Evolutionary conservation across 805 yeast genomes (phyloP).

Genomic region (Cyberlindnera euphorbiae): DNA sequence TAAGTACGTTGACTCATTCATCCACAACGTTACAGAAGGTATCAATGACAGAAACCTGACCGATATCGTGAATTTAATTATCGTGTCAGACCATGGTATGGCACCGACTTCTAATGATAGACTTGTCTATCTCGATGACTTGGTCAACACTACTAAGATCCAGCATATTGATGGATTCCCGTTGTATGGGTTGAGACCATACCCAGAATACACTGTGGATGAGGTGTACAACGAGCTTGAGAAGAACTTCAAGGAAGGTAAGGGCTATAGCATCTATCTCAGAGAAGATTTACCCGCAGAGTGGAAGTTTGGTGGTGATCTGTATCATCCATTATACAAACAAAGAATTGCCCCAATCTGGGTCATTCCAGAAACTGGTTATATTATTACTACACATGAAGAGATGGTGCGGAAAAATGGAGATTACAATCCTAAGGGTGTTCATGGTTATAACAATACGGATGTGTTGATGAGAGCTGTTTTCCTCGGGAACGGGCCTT

Average conservation of each 20-base stretch:
- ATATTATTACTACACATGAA: slow-evolving; percentile 58
- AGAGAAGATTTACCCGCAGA: slow-evolving; percentile 48
- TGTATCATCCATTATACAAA: slow-evolving; percentile 31
- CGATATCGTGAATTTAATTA: slow-evolving; percentile 63
- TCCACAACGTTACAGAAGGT: slow-evolving; percentile 45
- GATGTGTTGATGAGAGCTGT: slow-evolving; percentile 79
- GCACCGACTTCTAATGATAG: slow-evolving; percentile 75
- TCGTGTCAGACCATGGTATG: slow-evolving; percentile 94
- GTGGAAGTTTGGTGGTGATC: slow-evolving; percentile 29
- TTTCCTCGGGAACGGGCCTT: slow-evolving; percentile 80
- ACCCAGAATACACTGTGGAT: slow-evolving; percentile 31
- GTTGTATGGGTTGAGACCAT: slow-evolving; percentile 70
- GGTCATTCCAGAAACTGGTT: slow-evolving; percentile 82
- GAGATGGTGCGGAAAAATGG: slow-evolving; percentile 38
- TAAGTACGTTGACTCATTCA: slow-evolving; percentile 58
- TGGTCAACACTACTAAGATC: slow-evolving; percentile 47
- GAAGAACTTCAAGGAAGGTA: slow-evolving; percentile 25
- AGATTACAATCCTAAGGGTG: slow-evolving; percentile 41
- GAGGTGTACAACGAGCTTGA: slow-evolving; percentile 43
- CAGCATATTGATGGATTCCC: slow-evolving; percentile 83
- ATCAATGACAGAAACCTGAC: slow-evolving; percentile 51
- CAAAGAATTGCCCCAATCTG: slow-evolving; percentile 79
- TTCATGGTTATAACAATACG: slow-evolving; percentile 79
- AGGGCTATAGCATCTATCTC: slow-evolving; percentile 42
- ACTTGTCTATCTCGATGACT: slow-evolving; percentile 66